phyloP scores from a whole-genome alignment of 345 rosid genomes.

The Salix purpurea region DNA sequence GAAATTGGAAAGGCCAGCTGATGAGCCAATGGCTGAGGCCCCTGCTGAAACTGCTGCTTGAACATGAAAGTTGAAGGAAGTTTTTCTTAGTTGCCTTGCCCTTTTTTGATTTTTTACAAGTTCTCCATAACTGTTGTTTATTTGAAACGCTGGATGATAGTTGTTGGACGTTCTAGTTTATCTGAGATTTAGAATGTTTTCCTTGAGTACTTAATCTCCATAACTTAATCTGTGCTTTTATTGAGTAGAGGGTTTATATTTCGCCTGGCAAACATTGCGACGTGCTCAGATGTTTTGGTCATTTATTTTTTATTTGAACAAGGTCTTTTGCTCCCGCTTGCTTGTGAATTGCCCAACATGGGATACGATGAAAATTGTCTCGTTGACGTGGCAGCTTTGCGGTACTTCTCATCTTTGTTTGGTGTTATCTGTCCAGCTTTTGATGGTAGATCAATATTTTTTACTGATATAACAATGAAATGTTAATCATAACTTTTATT shows the following conservation, averaged over 20 bases:
- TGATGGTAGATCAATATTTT: too few relatives aligned
- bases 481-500: too few relatives aligned
- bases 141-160: background rate
- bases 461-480: too few relatives aligned
- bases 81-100: background rate
- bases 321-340: background rate
- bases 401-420: too few relatives aligned
- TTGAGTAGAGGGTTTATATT: background rate
- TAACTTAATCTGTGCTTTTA: background rate
- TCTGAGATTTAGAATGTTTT: background rate
- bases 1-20: conserved; percentile 78
- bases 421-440: too few relatives aligned
- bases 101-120: background rate
- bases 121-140: background rate
- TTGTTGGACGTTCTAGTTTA: background rate
- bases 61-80: background rate
- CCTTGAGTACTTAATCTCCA: background rate
- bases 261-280: background rate
- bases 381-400: too few relatives aligned
- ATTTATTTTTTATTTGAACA: background rate
- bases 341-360: background rate
- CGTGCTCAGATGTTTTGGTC: background rate
- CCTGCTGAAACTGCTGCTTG: conserved; percentile 33
- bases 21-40: conserved; percentile 59
- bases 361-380: background rate